phyloP scores from a whole-genome alignment of 345 rosid species.

The Rhodamnia argentea region DNA sequence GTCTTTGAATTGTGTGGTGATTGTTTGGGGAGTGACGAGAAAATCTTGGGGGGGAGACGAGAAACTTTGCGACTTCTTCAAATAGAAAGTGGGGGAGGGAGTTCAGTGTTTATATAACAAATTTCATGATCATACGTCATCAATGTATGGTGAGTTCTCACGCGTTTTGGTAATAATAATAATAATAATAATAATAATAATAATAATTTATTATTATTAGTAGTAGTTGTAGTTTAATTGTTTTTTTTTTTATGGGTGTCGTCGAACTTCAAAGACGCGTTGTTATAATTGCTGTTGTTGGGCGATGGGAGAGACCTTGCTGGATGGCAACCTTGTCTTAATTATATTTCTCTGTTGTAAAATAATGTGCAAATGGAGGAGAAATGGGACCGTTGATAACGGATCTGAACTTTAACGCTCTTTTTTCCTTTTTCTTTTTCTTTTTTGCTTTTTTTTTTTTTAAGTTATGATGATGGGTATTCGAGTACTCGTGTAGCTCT shows the following conservation, averaged over 20 bases:
- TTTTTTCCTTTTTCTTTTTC: too few species aligned
- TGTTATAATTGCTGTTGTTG: slow-evolving; percentile 17
- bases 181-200: too few species aligned
- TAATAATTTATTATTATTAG: too few species aligned
- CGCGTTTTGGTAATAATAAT: too few species aligned
- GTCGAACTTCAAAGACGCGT: slow-evolving; percentile 20
- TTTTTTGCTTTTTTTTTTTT: not conserved
- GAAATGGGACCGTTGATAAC: not conserved
- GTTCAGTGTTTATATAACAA: not conserved
- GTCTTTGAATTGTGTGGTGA: not conserved
- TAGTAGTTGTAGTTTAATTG: not conserved
- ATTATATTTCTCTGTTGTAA: not conserved
- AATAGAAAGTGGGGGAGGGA: not conserved
- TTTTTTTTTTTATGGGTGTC: not conserved
- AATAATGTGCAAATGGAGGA: not conserved
- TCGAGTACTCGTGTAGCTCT: not conserved
- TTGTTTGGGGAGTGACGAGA: not conserved
- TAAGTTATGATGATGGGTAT: not conserved
- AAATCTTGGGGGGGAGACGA: not conserved
- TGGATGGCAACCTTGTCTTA: not conserved
- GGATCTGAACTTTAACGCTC: not conserved
- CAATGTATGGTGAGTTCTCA: not conserved
- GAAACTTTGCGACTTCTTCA: not conserved
- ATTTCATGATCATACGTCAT: too few species aligned
- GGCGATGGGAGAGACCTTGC: not conserved